Evolutionary conservation across 164 flowering plant species (phyloP), one percentile per base, ranked within the genome.

Genomic region (Piper longum): DNA sequence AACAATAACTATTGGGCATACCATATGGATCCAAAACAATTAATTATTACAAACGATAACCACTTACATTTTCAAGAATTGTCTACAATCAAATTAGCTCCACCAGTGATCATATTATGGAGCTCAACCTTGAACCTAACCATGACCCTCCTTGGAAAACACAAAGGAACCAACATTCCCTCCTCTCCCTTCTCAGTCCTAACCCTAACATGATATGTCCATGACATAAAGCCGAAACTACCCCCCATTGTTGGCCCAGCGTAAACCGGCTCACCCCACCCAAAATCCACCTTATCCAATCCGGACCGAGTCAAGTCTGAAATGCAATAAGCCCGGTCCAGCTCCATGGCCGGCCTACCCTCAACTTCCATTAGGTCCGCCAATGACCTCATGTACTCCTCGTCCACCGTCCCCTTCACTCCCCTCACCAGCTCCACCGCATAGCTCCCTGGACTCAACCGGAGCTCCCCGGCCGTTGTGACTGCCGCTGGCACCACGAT

Each of bases 371-470:
- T 69, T 41, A 87, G 90, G 59, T 90, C 86, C 96, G 80, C 88
- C 68, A 90, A 91, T 0, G 52, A 63, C 66, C 75, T 84, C 0
- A 77, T 85, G 41, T 65, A 48, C 45, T 93, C 96, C 3, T 67
- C 63, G 54, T 79, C 80, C n/a, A 88, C 91, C 3, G 96, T 88
- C n/a, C 85, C 91, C 7, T 89, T 81, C 64, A 84, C 95, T 74
- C 73, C 82, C 2, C 89, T 80, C 36, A 26, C 36, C 36, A 26
- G 36, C 36, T 61, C 98, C 95, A 1, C 95, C 95, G 0, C 72
- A 64, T 13, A 95, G 96, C 1, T 67, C 85, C 63, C 92, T 95
- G 0, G 98, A 96, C 4, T 83, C 96, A 41, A 95, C 96, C 14
- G 95, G 36, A 26, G 89, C 61, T 66, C 89, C 7, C 76, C 85